Percentiles rank a stretch among this genome's conserved stretches.
Conservation (phyloP, 306 rosid species). For the Oemleria cerasiformis region DNA sequence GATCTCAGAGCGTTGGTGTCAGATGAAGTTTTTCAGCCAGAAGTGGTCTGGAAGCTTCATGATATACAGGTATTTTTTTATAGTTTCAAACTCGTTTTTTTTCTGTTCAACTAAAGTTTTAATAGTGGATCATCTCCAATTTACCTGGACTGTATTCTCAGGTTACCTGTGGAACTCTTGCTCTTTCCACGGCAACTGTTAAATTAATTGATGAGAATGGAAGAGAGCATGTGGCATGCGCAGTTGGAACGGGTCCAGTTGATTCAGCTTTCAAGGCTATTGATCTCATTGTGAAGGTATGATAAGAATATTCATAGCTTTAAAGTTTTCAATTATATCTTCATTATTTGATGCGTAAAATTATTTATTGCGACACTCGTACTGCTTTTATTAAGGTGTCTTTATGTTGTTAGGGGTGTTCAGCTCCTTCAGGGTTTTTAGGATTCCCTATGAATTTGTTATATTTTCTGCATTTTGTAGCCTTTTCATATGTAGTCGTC, state of each 20-base stretch:
- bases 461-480: too few relatives aligned
- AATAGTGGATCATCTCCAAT: constrained; percentile 19
- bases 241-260: constrained; percentile 94
- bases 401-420: not conserved
- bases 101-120: constrained; percentile 1
- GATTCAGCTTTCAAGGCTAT: constrained; percentile 96
- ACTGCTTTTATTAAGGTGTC: not conserved
- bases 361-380: not conserved
- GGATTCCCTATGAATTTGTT: not conserved
- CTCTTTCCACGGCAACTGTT: constrained; percentile 87
- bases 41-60: constrained; percentile 72
- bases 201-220: constrained; percentile 62
- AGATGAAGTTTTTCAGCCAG: constrained; percentile 93
- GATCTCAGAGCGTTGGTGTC: constrained; percentile 92
- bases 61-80: constrained; percentile 68
- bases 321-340: constrained; percentile 7
- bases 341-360: not conserved
- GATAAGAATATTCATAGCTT: constrained; percentile 19
- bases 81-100: constrained; percentile 15
- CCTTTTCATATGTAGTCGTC: not conserved
- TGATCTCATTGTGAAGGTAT: constrained; percentile 83
- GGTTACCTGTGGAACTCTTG: constrained; percentile 96
- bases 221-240: constrained; percentile 60
- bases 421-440: not conserved
- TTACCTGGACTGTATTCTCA: constrained; percentile 39